Conservation (phyloP, 2,329 filamentous ascomycete genomes). For the Delphinella strobiligena region DNA sequence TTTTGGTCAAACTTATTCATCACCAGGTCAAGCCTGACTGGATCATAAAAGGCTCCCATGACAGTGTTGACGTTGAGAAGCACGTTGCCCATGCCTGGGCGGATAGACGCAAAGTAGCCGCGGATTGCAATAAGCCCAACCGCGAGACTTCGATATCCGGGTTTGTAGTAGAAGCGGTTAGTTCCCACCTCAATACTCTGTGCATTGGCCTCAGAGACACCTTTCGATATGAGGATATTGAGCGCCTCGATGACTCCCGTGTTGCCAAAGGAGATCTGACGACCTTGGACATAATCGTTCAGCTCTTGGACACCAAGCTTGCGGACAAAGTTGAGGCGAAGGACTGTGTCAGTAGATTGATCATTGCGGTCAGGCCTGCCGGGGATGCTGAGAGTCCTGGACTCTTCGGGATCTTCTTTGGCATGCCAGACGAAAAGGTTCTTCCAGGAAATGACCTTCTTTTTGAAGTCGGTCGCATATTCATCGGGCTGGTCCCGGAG, state of each 20-base stretch:
- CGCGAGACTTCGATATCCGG: no score
- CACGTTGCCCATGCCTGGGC: constrained; percentile 4
- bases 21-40: background rate
- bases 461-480: constrained; percentile 11
- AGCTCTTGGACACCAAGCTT: constrained; percentile 1
- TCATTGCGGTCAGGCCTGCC: background rate
- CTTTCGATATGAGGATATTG: constrained; percentile 13
- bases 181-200: constrained; percentile 10
- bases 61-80: constrained; percentile 13
- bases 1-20: background rate
- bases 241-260: constrained; percentile 9
- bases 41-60: constrained; percentile 11
- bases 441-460: constrained; percentile 9
- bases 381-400: background rate
- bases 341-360: background rate
- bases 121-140: background rate
- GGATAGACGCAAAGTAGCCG: constrained; percentile 10
- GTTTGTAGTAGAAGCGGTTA: constrained; percentile 14
- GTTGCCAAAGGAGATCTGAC: constrained; percentile 5
- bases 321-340: background rate
- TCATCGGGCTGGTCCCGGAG: constrained; percentile 3
- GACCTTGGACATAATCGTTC: constrained; percentile 4
- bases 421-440: constrained; percentile 1
- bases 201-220: constrained; percentile 2
- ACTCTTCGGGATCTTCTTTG: background rate